A percentile compares a stretch with the other conserved stretches of the same genome.
Evolutionary conservation across 805 yeast genomes (phyloP).

Genomic region (Lachancea nothofagi): DNA sequence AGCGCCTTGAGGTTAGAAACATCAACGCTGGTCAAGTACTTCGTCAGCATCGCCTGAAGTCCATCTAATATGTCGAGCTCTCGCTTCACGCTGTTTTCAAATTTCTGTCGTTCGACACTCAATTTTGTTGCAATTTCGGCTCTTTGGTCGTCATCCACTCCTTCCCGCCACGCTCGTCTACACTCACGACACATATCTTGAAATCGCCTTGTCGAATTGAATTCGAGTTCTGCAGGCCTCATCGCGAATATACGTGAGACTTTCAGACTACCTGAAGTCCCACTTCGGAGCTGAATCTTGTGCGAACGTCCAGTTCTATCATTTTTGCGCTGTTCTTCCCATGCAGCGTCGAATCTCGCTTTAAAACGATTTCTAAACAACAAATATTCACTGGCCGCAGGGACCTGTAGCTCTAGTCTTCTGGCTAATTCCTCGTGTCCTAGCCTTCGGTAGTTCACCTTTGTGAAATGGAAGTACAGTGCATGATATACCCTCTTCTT

Average conservation of each 20-base stretch:
- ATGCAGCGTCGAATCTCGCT: constrained; percentile 15
- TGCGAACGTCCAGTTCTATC: constrained; percentile 1
- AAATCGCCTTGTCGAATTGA: constrained; percentile 13
- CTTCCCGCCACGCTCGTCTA: constrained; percentile 20
- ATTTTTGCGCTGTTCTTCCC: constrained; percentile 13
- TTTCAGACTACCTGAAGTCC: constrained; percentile 2
- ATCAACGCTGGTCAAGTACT: not conserved
- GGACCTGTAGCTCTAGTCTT: constrained; percentile 21
- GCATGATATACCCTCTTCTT: constrained; percentile 23
- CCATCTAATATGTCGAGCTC: constrained; percentile 16
- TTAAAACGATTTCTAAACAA: constrained; percentile 23
- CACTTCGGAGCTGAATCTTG: not conserved
- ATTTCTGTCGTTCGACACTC: constrained; percentile 12
- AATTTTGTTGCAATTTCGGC: constrained; percentile 14
- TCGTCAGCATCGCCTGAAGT: constrained; percentile 1
- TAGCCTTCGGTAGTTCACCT: constrained; percentile 14
- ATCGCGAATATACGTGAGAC: not conserved
- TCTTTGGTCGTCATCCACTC: constrained; percentile 18
- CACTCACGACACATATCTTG: constrained; percentile 27
- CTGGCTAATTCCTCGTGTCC: constrained; percentile 22
- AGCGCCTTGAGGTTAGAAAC: not conserved
- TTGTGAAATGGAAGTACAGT: constrained; percentile 18
- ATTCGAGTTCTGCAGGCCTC: not conserved
- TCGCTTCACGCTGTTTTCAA: constrained; percentile 12
- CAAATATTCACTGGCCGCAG: constrained; percentile 23